Evolutionary conservation across 306 rosid species (phyloP).

Genomic region (Carpinus viminea): DNA sequence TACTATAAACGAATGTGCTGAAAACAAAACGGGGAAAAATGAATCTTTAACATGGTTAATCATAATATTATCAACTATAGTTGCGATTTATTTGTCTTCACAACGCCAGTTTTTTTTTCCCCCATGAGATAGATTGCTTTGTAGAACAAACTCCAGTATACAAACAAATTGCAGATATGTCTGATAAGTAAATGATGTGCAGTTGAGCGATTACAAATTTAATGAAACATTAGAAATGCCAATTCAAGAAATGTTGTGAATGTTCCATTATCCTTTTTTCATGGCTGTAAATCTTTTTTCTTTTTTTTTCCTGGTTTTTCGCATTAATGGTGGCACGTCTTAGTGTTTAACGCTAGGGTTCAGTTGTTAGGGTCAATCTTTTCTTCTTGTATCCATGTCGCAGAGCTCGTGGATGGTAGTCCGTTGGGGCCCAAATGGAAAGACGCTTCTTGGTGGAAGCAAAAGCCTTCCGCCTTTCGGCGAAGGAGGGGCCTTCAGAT

Average conservation of each 20-base stretch:
- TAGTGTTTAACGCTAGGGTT: too few relatives aligned
- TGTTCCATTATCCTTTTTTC: background rate
- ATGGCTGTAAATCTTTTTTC: background rate
- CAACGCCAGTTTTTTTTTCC: background rate
- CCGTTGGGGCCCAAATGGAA: too few relatives aligned
- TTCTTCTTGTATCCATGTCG: too few relatives aligned
- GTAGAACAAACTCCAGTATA: too few relatives aligned
- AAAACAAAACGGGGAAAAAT: background rate
- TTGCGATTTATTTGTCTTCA: background rate
- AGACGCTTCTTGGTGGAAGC: too few relatives aligned
- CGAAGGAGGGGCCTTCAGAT: too few relatives aligned
- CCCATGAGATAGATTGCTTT: background rate
- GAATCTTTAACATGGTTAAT: background rate
- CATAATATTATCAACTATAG: background rate
- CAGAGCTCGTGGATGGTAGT: too few relatives aligned
- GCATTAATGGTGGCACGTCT: too few relatives aligned
- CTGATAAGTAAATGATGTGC: background rate
- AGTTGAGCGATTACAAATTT: background rate
- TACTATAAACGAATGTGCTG: background rate
- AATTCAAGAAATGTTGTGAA: background rate
- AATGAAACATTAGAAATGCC: background rate
- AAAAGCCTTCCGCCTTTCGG: too few relatives aligned
- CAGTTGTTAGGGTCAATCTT: too few relatives aligned
- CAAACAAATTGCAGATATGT: too few relatives aligned
- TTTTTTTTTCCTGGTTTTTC: too few relatives aligned